phyloP scores from a whole-genome alignment of 2,329 filamentous ascomycete genomes.

The Aspergillus ruber region DNA sequence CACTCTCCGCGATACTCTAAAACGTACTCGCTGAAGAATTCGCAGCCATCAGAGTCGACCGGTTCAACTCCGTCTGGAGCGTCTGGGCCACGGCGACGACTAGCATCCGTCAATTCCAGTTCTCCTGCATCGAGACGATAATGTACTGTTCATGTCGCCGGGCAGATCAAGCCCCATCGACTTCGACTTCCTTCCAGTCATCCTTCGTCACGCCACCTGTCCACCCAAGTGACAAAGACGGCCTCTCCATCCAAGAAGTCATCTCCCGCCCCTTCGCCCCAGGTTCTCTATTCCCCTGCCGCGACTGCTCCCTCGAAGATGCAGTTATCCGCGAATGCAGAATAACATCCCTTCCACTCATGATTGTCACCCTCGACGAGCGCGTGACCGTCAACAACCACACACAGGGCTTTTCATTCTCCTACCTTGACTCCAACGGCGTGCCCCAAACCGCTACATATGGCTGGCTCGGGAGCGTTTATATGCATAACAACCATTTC shows the following conservation, averaged over 20 bases:
- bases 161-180: too few relatives aligned
- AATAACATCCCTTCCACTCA: slow-evolving; percentile 20
- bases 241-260: slow-evolving; percentile 14
- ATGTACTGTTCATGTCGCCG: slow-evolving; percentile 6
- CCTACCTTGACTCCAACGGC: slow-evolving; percentile 14
- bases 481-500: slow-evolving; percentile 14
- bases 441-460: slow-evolving; percentile 19
- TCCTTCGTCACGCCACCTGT: slow-evolving; percentile 11
- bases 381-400: slow-evolving; percentile 13
- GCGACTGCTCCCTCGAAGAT: slow-evolving; percentile 3
- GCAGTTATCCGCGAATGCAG: slow-evolving; percentile 3
- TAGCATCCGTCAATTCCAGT: slow-evolving; percentile 23
- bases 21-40: slow-evolving; percentile 5
- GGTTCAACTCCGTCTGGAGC: slow-evolving; percentile 9
- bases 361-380: slow-evolving; percentile 19
- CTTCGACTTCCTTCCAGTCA: background rate
- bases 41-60: slow-evolving; percentile 6
- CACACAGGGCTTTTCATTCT: slow-evolving; percentile 19
- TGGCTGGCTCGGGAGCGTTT: slow-evolving; percentile 35
- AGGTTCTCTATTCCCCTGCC: slow-evolving; percentile 1
- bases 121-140: slow-evolving; percentile 8
- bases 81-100: slow-evolving; percentile 20
- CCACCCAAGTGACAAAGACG: slow-evolving; percentile 7
- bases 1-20: slow-evolving; percentile 12
- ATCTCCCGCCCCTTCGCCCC: slow-evolving; percentile 14